These are phyloP conservation scores for Raphanus raphanistrum DNA, from an alignment of 345 rosid genomes.

Conservation along the genomic window DNA sequence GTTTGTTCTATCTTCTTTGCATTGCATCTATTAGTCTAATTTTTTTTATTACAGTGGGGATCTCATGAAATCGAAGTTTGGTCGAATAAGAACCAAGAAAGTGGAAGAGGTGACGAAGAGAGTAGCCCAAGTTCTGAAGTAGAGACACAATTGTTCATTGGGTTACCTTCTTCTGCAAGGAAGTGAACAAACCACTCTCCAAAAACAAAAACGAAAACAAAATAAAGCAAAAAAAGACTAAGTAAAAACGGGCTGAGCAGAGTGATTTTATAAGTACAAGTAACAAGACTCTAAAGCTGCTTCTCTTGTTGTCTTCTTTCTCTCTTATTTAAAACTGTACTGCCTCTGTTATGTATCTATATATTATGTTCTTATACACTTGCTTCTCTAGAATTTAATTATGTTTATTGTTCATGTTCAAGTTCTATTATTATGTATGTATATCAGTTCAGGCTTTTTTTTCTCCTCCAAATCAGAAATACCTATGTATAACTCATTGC, in stretches of 20 bases:
- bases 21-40: conserved; percentile 1
- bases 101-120: conserved; percentile 39
- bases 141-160: conserved; percentile 86
- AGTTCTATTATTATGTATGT: not conserved
- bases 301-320: conserved; percentile 36
- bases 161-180: conserved; percentile 58
- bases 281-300: conserved; percentile 29
- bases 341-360: conserved; percentile 21
- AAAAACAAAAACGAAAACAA: not conserved
- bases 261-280: conserved; percentile 30
- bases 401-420: not conserved
- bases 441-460: not conserved
- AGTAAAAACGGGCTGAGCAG: conserved; percentile 19
- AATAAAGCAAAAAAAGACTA: not conserved
- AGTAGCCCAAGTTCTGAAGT: conserved; percentile 65
- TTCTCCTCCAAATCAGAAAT: not conserved
- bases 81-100: conserved; percentile 33
- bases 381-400: conserved; percentile 13
- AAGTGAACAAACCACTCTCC: conserved; percentile 37
- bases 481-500: not conserved
- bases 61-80: conserved; percentile 25
- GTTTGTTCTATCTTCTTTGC: conserved; percentile 12
- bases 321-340: conserved; percentile 15
- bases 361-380: conserved; percentile 14
- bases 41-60: conserved; percentile 44